These are phyloP conservation scores for Mycena haematopus DNA, from an alignment of 768 basidiomycete genomes.

Conservation along the genomic window DNA sequence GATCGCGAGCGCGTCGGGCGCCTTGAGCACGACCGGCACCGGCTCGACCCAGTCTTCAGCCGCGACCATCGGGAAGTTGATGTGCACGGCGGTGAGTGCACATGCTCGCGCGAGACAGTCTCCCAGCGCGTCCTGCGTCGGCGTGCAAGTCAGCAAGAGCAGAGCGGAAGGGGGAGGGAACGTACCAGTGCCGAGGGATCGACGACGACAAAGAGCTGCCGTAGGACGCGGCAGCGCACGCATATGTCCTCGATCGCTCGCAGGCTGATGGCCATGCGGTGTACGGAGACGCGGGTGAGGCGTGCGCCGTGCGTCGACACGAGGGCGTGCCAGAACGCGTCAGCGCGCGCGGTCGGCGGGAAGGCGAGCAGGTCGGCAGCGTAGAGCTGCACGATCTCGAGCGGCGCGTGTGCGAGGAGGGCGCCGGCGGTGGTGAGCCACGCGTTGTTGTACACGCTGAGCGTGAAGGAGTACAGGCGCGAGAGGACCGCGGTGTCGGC, in stretches of 20 bases:
- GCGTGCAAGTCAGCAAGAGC: not conserved
- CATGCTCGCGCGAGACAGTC: constrained; percentile 50
- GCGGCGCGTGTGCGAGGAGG: constrained; percentile 51
- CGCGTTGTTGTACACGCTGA: constrained; percentile 51
- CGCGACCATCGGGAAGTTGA: constrained; percentile 52
- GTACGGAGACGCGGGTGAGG: constrained; percentile 65
- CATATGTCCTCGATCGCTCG: constrained; percentile 62
- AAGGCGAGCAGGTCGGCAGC: constrained; percentile 32
- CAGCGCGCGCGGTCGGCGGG: constrained; percentile 38
- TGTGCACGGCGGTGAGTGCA: constrained; percentile 62
- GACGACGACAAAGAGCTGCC: constrained; percentile 69
- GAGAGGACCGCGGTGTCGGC: constrained; percentile 48
- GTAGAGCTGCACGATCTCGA: constrained; percentile 71
- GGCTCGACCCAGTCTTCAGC: constrained; percentile 16
- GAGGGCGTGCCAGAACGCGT: constrained; percentile 58
- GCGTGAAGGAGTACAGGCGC: constrained; percentile 60
- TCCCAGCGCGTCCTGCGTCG: constrained; percentile 46
- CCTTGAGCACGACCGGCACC: constrained; percentile 38
- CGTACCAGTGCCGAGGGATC: constrained; percentile 55
- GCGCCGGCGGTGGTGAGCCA: constrained; percentile 54
- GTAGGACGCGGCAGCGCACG: constrained; percentile 54
- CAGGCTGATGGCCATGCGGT: constrained; percentile 64
- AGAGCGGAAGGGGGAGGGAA: not conserved
- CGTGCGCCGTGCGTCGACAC: constrained; percentile 56
- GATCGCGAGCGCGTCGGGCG: constrained; percentile 49